Evolutionary conservation across 352 stramenopile species (phyloP).

Genomic region (Globisporangium yorkense): DNA sequence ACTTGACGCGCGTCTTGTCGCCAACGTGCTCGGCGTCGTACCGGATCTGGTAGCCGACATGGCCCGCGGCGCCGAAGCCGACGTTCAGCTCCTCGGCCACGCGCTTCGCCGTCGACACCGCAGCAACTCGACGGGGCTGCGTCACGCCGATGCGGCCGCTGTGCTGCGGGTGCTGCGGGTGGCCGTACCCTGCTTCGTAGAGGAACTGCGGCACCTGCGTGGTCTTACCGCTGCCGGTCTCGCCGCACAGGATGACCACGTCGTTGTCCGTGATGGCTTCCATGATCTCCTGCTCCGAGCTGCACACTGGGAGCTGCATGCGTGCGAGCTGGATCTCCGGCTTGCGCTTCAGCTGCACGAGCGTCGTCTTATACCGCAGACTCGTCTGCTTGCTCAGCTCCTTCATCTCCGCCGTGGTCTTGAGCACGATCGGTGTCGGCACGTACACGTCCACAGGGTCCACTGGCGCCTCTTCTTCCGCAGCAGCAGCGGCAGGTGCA

Average conservation of each 20-base stretch:
- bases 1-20: slow-evolving; percentile 92
- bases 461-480: slow-evolving; percentile 19
- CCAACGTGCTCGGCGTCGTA: slow-evolving; percentile 95
- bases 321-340: slow-evolving; percentile 85
- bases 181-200: slow-evolving; percentile 92
- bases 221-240: slow-evolving; percentile 98
- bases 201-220: slow-evolving; percentile 99
- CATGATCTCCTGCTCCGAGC: slow-evolving; percentile 99
- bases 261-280: slow-evolving; percentile 94
- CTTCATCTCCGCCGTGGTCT: slow-evolving; percentile 50
- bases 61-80: slow-evolving; percentile 49
- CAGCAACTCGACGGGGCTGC: slow-evolving; percentile 97
- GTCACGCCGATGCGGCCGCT: slow-evolving; percentile 92
- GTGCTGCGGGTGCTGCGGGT: slow-evolving; percentile 41
- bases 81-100: slow-evolving; percentile 97
- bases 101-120: slow-evolving; percentile 96
- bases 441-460: slow-evolving; percentile 47
- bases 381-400: slow-evolving; percentile 42
- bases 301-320: slow-evolving; percentile 96
- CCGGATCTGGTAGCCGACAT: slow-evolving; percentile 97
- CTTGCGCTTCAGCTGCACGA: slow-evolving; percentile 74
- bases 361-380: slow-evolving; percentile 59
- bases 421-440: slow-evolving; percentile 62
- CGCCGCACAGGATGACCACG: slow-evolving; percentile 97
- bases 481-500: not conserved